These are phyloP conservation scores for Penicillium sp. DNA, from an alignment of 2,329 filamentous ascomycete species.

Conservation along the genomic window DNA sequence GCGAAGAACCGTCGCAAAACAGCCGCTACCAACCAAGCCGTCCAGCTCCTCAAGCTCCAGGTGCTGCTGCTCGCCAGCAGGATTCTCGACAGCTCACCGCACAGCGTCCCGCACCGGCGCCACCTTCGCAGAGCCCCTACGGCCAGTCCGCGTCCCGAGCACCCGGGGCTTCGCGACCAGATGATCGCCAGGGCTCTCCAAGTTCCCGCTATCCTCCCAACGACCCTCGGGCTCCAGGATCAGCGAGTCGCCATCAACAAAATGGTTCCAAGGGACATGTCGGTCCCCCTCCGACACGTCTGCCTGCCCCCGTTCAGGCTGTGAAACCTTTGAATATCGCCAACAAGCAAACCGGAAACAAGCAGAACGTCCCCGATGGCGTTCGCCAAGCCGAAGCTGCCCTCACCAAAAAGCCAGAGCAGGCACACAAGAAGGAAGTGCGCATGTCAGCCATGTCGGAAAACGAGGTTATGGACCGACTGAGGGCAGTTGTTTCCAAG, in stretches of 20 bases:
- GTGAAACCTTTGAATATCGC: constrained; percentile 80
- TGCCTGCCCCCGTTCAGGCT: constrained; percentile 54
- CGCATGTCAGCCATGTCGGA: constrained; percentile 99
- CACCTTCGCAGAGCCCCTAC: constrained; percentile 42
- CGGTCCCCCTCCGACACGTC: constrained; percentile 57
- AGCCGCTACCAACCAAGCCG: constrained; percentile 79
- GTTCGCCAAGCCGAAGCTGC: constrained; percentile 89
- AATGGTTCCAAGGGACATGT: constrained; percentile 45
- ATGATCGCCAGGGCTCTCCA: constrained; percentile 37
- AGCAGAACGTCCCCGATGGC: constrained; percentile 57
- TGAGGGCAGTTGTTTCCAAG: constrained; percentile 92
- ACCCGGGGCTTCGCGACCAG: constrained; percentile 32
- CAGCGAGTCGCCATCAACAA: constrained; percentile 44
- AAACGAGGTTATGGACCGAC: constrained; percentile 91
- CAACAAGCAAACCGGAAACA: constrained; percentile 57
- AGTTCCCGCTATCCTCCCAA: constrained; percentile 35
- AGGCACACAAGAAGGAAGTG: constrained; percentile 80
- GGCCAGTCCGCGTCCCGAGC: constrained; percentile 37
- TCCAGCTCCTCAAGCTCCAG: constrained; percentile 76
- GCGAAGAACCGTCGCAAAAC: constrained; percentile 49
- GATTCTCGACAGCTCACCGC: constrained; percentile 60
- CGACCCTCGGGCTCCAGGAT: constrained; percentile 40
- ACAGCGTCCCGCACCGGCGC: constrained; percentile 79
- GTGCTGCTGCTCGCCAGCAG: constrained; percentile 48
- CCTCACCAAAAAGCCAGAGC: constrained; percentile 71